phyloP scores from a whole-genome alignment of 2,329 filamentous ascomycete genomes.

The Exophiala sp. region DNA sequence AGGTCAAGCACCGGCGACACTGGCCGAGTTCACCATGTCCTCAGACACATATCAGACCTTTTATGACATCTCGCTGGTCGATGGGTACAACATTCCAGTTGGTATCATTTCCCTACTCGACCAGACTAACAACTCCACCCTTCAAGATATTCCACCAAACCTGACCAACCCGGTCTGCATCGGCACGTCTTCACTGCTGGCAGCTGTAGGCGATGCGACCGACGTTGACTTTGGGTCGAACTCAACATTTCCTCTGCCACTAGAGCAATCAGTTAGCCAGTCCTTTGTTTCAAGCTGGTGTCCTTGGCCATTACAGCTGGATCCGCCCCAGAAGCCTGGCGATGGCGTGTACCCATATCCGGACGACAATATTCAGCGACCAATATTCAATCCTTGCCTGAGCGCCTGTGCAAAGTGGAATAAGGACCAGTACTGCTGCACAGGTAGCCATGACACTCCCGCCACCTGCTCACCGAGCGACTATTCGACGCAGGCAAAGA shows the following conservation, averaged over 20 bases:
- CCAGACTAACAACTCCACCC: slow-evolving; percentile 57
- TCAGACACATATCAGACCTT: slow-evolving; percentile 61
- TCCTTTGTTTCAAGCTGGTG: slow-evolving; percentile 66
- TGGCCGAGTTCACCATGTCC: slow-evolving; percentile 76
- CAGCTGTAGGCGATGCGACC: slow-evolving; percentile 44
- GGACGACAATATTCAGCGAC: slow-evolving; percentile 67
- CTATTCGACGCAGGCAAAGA: slow-evolving; percentile 69
- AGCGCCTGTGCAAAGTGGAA: slow-evolving; percentile 71
- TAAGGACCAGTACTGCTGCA: slow-evolving; percentile 69
- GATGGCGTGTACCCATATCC: slow-evolving; percentile 78
- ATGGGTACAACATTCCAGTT: slow-evolving; percentile 71
- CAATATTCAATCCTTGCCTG: slow-evolving; percentile 72
- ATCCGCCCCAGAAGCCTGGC: slow-evolving; percentile 65
- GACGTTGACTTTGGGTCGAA: slow-evolving; percentile 63
- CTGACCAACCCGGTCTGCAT: slow-evolving; percentile 75
- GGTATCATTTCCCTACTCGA: slow-evolving; percentile 35
- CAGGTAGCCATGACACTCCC: slow-evolving; percentile 63
- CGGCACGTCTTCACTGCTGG: slow-evolving; percentile 62
- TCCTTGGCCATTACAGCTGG: slow-evolving; percentile 71
- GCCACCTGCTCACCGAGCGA: slow-evolving; percentile 62
- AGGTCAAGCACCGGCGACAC: slow-evolving; percentile 68
- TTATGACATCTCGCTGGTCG: slow-evolving; percentile 81
- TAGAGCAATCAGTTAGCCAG: slow-evolving; percentile 59
- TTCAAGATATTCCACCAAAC: slow-evolving; percentile 66
- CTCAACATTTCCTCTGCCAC: slow-evolving; percentile 62